Evolutionary conservation across 2,329 filamentous ascomycete genomes (phyloP), one percentile per base, ranked within the genome.

Genomic region (Curvularia eragrostidis): DNA sequence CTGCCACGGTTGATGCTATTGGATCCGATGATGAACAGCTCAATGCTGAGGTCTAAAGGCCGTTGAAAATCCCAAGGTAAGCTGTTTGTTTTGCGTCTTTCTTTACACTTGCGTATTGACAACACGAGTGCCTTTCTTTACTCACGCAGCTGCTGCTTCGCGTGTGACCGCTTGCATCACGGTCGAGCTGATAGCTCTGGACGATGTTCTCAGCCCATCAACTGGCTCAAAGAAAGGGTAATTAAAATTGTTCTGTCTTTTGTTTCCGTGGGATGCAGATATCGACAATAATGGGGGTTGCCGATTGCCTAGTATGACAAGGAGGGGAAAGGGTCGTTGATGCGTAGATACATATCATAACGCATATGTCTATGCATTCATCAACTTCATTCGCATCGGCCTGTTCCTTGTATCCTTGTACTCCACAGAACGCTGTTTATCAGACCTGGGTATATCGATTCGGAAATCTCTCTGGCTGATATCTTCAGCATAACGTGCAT

Each of bases 11-110:
- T 30, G 48, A 58, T 12, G 32, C 43, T n/a, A 24, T 41, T 13
- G 52, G 48, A 10, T 24, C 48, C 38, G 10, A 28, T 21, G 54
- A 60, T n/a, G 60, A 63, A 15, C n/a, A 36, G 21, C 41, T 39
- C 10, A 48, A 59, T 39, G 54, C 61, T 18, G 63, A 68, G 19
- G 52, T 63, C 46, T 71, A 69, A 38, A 47, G 8, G 5, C 15
- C 2, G 24, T 10, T 5, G 21, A 23, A 13, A 8, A n/a, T 8
- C 21, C 23, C 30, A 41, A 56, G 48, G 54, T 59, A 56, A 1
- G 12, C 13, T 10, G 15, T 19, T n/a, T 5, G 13, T 21, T 21
- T 32, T n/a, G 1, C 23, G 12, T n/a, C 39, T 30, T 12, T 19
- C 8, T 12, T 30, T 30, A 4, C 8, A 12, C 4, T 30, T 53